These are phyloP conservation scores for Monosporascus cannonballus DNA, from an alignment of 2,329 filamentous ascomycete species.

Conservation along the genomic window DNA sequence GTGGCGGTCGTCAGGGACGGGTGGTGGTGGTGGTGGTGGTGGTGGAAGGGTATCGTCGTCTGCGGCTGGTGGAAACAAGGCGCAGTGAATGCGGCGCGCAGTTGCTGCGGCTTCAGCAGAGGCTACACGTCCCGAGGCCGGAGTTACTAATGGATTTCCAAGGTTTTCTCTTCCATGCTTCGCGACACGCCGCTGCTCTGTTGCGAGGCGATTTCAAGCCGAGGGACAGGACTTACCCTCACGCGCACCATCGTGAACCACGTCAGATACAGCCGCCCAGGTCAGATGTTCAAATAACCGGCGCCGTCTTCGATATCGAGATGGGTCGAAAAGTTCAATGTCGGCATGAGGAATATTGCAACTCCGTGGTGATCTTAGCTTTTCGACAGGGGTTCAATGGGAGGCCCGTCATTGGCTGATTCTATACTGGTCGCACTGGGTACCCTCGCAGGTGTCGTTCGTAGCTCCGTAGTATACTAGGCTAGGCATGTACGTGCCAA, in stretches of 20 bases:
- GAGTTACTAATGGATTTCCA: background rate
- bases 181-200: background rate
- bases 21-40: background rate
- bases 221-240: background rate
- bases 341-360: background rate
- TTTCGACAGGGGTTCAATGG: background rate
- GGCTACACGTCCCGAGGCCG: constrained; percentile 9
- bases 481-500: no score
- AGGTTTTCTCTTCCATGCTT: background rate
- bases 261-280: no score
- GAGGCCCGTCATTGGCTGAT: no score
- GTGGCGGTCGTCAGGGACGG: background rate
- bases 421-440: no score
- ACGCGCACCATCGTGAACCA: background rate
- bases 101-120: constrained; percentile 21
- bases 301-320: background rate
- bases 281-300: no score
- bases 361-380: background rate
- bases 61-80: background rate
- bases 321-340: background rate
- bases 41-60: background rate
- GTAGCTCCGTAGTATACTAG: no score
- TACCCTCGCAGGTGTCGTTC: no score
- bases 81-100: constrained; percentile 17
- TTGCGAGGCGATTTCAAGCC: background rate